These are phyloP conservation scores for Termitomyces sp. DNA, from an alignment of 768 basidiomycete species.

Conservation along the genomic window DNA sequence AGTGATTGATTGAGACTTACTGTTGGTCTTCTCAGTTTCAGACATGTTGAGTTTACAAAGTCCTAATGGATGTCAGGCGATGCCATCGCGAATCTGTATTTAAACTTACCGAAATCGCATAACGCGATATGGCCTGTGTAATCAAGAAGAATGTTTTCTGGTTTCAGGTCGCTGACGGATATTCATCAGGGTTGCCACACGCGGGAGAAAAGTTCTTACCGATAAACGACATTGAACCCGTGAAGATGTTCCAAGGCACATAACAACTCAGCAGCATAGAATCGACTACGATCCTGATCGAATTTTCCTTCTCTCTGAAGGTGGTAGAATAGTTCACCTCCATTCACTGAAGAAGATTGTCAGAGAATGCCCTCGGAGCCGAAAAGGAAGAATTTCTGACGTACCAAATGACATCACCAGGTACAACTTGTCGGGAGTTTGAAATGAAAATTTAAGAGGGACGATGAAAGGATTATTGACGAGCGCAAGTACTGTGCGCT, in stretches of 20 bases:
- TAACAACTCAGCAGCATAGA: constrained; percentile 96
- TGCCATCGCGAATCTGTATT: not conserved
- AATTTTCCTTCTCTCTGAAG: constrained; percentile 96
- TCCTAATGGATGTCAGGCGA: constrained; percentile 30
- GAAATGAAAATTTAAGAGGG: constrained; percentile 98
- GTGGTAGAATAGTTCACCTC: constrained; percentile 97
- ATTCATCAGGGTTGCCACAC: not conserved
- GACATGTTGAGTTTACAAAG: constrained; percentile 97
- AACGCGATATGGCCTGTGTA: constrained; percentile 97
- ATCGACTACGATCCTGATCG: constrained; percentile 87
- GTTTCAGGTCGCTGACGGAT: constrained; percentile 77
- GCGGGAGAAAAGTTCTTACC: constrained; percentile 38
- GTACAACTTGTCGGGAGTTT: constrained; percentile 95
- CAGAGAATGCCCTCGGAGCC: not conserved
- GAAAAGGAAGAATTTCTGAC: constrained; percentile 18
- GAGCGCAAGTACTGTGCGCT: constrained; percentile 92
- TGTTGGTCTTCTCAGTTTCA: constrained; percentile 95
- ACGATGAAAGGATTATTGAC: constrained; percentile 99
- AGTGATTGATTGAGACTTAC: constrained; percentile 33
- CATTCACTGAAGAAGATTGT: constrained; percentile 60
- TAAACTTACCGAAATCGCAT: constrained; percentile 79
- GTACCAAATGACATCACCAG: constrained; percentile 93
- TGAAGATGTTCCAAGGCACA: constrained; percentile 95
- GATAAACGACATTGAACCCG: constrained; percentile 97
- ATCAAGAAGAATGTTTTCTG: constrained; percentile 96